Evolutionary conservation across 441 rosid species (phyloP).

Genomic region (Omphalea diandra): DNA sequence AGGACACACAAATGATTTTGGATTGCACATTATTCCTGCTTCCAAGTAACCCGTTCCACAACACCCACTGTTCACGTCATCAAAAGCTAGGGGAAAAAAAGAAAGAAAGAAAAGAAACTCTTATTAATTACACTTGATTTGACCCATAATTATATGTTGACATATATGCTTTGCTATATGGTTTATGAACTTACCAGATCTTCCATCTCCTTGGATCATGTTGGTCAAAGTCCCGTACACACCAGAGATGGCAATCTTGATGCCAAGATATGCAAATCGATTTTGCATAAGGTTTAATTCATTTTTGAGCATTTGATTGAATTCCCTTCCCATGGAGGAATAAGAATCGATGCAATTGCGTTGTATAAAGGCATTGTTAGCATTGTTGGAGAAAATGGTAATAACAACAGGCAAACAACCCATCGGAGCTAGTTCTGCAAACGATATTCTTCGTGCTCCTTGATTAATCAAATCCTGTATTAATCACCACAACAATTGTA

Average conservation of each 20-base stretch:
- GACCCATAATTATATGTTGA: too few species aligned
- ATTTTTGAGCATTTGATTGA: conserved; percentile 46
- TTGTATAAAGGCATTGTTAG: conserved; percentile 32
- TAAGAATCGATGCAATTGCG: conserved; percentile 56
- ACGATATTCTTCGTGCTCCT: conserved; percentile 56
- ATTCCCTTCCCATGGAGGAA: conserved; percentile 43
- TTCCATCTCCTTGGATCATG: conserved; percentile 40
- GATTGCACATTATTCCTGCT: conserved; percentile 56
- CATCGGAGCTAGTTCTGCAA: conserved; percentile 62
- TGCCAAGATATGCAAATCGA: conserved; percentile 32
- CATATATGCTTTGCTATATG: too few species aligned
- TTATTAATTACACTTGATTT: too few species aligned
- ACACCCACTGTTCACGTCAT: conserved; percentile 57
- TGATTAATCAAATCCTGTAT: conserved; percentile 51
- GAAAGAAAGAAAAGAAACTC: not conserved
- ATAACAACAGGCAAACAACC: conserved; percentile 78
- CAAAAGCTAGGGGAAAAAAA: conserved; percentile 42
- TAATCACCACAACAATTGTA: not conserved
- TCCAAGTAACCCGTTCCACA: conserved; percentile 78
- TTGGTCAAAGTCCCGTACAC: conserved; percentile 34
- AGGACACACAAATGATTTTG: conserved; percentile 49
- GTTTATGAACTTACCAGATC: conserved; percentile 39
- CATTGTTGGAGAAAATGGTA: conserved; percentile 45
- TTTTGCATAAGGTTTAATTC: conserved; percentile 38
- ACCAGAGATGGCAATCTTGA: conserved; percentile 40